phyloP scores from a whole-genome alignment of 139 green algal genomes.

The Micractinium conductrix region DNA sequence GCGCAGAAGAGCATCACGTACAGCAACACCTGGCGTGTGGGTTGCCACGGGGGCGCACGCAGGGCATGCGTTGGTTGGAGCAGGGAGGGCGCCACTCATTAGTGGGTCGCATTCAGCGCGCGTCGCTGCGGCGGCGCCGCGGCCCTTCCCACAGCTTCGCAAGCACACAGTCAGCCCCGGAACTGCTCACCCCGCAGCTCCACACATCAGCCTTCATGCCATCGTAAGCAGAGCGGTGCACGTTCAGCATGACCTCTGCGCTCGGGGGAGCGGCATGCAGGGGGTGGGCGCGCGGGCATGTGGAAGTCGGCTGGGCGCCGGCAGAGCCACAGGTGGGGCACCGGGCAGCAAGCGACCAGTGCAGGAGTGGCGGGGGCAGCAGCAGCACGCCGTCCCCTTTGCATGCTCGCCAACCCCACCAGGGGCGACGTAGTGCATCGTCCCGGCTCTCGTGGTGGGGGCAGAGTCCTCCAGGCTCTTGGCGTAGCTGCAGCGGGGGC shows the following conservation, averaged over 20 bases:
- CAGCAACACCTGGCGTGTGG: too few species aligned
- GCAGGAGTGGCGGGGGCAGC: not conserved
- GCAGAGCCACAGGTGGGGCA: not conserved
- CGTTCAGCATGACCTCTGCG: constrained; percentile 8
- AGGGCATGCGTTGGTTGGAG: too few species aligned
- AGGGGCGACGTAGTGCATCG: constrained; percentile 4
- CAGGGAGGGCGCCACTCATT: too few species aligned
- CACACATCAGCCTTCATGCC: constrained; percentile 16
- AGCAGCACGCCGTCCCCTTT: too few species aligned
- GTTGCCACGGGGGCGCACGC: too few species aligned
- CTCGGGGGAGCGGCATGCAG: too few species aligned
- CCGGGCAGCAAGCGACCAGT: not conserved
- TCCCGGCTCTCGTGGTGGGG: constrained; percentile 2
- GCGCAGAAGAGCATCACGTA: constrained; percentile 7
- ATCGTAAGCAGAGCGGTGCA: not conserved
- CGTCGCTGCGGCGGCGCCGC: too few species aligned
- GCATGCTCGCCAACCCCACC: not conserved
- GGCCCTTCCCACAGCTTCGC: too few species aligned
- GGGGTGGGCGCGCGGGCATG: too few species aligned
- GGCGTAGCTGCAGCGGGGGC: not conserved
- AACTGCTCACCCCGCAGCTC: not conserved
- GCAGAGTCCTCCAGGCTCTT: constrained; percentile 5
- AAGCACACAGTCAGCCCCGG: too few species aligned
- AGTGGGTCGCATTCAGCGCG: too few species aligned
- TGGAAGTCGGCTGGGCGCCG: not conserved